These are phyloP conservation scores for Combretum micranthum DNA, from an alignment of 345 rosid species.

Conservation along the genomic window DNA sequence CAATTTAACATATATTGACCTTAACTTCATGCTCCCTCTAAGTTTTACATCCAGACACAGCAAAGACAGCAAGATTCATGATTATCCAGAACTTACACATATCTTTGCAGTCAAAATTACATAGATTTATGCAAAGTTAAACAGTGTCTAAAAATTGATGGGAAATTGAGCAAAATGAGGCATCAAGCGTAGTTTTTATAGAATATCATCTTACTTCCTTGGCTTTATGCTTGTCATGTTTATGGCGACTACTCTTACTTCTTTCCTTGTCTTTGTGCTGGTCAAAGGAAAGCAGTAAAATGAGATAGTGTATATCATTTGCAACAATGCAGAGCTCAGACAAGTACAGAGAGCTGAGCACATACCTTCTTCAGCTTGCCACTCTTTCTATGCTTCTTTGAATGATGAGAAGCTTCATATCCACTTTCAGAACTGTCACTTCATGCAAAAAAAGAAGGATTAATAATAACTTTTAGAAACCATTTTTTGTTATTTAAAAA, in stretches of 20 bases:
- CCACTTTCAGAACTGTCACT: conserved; percentile 48
- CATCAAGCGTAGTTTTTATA: background rate
- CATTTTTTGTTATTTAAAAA: no score
- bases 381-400: conserved; percentile 68
- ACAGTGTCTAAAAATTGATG: background rate
- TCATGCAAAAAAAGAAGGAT: no score
- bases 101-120: background rate
- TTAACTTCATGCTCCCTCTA: no score
- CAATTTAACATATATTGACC: no score
- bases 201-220: conserved; percentile 57
- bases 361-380: conserved; percentile 73
- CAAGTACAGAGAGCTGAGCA: conserved; percentile 5
- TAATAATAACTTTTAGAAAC: no score
- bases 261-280: conserved; percentile 65
- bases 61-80: no score
- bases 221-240: conserved; percentile 61
- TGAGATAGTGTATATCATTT: conserved; percentile 4
- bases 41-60: no score
- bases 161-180: background rate
- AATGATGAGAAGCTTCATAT: conserved; percentile 38
- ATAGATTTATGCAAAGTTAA: no score
- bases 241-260: conserved; percentile 63
- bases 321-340: background rate
- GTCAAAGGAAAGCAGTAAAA: conserved; percentile 11
- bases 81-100: background rate